Percentiles rank a stretch among this genome's conserved stretches.
Evolutionary conservation across 202 grass and related monocot species (phyloP).

Genomic region (Carex sylvatica): DNA sequence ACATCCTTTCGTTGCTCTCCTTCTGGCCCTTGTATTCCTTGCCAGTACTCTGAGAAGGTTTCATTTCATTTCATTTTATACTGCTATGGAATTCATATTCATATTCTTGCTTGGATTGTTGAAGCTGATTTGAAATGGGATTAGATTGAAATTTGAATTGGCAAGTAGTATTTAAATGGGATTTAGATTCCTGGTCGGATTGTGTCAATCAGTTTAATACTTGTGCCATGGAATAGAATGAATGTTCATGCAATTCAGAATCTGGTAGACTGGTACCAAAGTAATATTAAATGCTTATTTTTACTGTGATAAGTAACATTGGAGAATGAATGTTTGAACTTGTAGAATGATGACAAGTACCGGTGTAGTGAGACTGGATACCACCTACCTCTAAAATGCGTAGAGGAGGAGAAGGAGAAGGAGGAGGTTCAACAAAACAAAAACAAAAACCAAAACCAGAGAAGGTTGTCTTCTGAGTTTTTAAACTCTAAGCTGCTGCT

Average conservation of each 20-base stretch:
- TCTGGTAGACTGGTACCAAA: too few relatives aligned
- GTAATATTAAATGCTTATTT: too few relatives aligned
- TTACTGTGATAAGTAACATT: too few relatives aligned
- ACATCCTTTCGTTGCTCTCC: conserved; percentile 63
- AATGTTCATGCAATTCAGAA: too few relatives aligned
- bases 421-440: conserved; percentile 46
- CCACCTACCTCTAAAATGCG: conserved; percentile 79
- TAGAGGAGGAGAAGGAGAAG: conserved; percentile 1
- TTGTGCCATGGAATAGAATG: too few relatives aligned
- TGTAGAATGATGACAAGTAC: conserved; percentile 81
- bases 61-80: neutral
- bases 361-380: conserved; percentile 94
- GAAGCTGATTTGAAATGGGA: too few relatives aligned
- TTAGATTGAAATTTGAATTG: neutral
- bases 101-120: too few relatives aligned
- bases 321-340: neutral
- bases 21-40: conserved; percentile 69
- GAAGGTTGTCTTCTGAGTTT: conserved; percentile 2
- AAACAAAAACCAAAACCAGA: conserved; percentile 52
- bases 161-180: too few relatives aligned
- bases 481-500: conserved; percentile 15
- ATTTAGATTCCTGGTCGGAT: neutral
- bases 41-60: conserved; percentile 95
- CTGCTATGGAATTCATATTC: too few relatives aligned
- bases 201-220: neutral